phyloP scores from a whole-genome alignment of 2,329 filamentous ascomycete genomes.

The Diaporthe batatas region DNA sequence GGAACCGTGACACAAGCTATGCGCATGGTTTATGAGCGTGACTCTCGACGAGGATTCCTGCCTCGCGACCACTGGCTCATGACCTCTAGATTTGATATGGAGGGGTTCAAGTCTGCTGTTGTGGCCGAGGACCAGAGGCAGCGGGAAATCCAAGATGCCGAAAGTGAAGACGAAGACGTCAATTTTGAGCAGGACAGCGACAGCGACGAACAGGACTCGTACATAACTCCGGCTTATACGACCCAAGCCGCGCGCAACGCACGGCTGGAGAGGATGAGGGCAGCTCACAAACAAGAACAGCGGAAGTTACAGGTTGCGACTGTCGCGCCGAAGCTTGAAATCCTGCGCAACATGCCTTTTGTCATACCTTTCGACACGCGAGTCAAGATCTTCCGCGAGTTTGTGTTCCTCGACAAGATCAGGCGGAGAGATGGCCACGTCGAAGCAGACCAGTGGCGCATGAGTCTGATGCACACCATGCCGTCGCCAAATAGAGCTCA shows the following conservation, averaged over 20 bases:
- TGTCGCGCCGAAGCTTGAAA: conserved; percentile 87
- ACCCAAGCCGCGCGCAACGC: conserved; percentile 36
- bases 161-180: conserved; percentile 63
- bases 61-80: conserved; percentile 93
- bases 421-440: conserved; percentile 76
- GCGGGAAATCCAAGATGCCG: conserved; percentile 73
- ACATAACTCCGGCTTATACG: conserved; percentile 53
- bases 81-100: conserved; percentile 89
- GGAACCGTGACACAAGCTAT: conserved; percentile 84
- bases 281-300: conserved; percentile 75
- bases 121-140: conserved; percentile 89
- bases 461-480: conserved; percentile 64
- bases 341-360: conserved; percentile 96
- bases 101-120: conserved; percentile 86
- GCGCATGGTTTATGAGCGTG: conserved; percentile 91
- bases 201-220: conserved; percentile 59
- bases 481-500: conserved; percentile 47
- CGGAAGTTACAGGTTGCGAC: conserved; percentile 80
- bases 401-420: conserved; percentile 85
- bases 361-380: conserved; percentile 93
- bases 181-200: conserved; percentile 56
- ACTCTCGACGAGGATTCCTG: conserved; percentile 88
- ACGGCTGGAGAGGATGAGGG: conserved; percentile 67
- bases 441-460: conserved; percentile 82
- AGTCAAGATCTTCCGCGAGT: conserved; percentile 93